Conservation (phyloP, 2,329 filamentous ascomycete genomes). For the Penicillium sp. region DNA sequence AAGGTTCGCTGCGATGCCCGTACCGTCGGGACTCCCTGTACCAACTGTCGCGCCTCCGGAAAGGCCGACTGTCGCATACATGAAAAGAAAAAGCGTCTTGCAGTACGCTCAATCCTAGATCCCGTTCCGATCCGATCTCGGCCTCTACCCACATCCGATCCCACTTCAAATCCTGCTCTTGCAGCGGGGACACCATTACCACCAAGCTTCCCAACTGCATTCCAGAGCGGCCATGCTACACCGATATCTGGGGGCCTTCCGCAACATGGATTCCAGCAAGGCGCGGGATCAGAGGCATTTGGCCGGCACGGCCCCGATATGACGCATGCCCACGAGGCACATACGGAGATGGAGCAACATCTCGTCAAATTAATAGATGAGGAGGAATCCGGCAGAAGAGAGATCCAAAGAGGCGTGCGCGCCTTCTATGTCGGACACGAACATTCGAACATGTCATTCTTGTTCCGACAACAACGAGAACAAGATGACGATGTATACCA, state of each 20-base stretch:
- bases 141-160: slow-evolving; percentile 32
- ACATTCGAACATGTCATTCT: slow-evolving; percentile 57
- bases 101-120: slow-evolving; percentile 43
- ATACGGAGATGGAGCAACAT: slow-evolving; percentile 46
- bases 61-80: slow-evolving; percentile 49
- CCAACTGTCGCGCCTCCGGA: slow-evolving; percentile 49
- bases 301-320: slow-evolving; percentile 30
- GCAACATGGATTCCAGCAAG: slow-evolving; percentile 22
- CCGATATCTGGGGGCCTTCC: slow-evolving; percentile 17
- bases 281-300: slow-evolving; percentile 24
- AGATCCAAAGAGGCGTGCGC: slow-evolving; percentile 51
- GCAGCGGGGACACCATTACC: slow-evolving; percentile 21
- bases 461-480: slow-evolving; percentile 53
- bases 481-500: slow-evolving; percentile 46
- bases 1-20: slow-evolving; percentile 55
- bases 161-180: slow-evolving; percentile 22
- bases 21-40: slow-evolving; percentile 49
- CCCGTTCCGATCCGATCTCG: slow-evolving; percentile 50
- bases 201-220: slow-evolving; percentile 31
- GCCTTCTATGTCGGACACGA: slow-evolving; percentile 58
- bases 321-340: slow-evolving; percentile 42
- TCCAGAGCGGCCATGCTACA: slow-evolving; percentile 22
- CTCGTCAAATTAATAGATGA: slow-evolving; percentile 54
- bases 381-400: slow-evolving; percentile 46
- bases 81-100: slow-evolving; percentile 52